Percentiles rank a stretch among this genome's conserved stretches.
Evolutionary conservation across 192 early-diverging fungal genomes (phyloP).

Genomic region (Entrophospora sp.): DNA sequence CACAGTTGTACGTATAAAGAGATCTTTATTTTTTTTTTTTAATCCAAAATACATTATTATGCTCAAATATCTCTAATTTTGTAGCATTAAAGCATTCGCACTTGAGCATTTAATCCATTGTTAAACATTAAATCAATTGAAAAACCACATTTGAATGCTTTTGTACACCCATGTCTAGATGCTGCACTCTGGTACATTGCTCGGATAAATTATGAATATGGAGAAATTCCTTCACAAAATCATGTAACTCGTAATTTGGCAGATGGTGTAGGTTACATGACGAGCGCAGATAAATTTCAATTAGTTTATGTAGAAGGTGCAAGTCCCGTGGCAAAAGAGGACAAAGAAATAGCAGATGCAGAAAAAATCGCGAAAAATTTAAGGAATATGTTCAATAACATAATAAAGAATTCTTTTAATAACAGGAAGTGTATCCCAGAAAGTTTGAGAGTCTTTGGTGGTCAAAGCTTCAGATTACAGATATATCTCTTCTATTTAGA

Average conservation of each 20-base stretch:
- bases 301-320: conserved; percentile 19
- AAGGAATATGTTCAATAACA: not conserved
- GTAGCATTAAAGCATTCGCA: conserved; percentile 19
- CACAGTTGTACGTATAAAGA: conserved; percentile 11
- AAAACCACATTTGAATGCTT: conserved; percentile 19
- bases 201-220: conserved; percentile 12
- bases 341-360: conserved; percentile 12
- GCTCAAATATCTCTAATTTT: not conserved
- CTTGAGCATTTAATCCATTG: conserved; percentile 11
- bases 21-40: not conserved
- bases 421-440: not conserved
- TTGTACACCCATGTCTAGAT: conserved; percentile 18
- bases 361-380: conserved; percentile 7
- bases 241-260: conserved; percentile 14
- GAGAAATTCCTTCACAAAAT: conserved; percentile 17
- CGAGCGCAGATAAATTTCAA: conserved; percentile 17
- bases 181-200: conserved; percentile 15
- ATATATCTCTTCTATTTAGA: not conserved
- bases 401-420: not conserved
- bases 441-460: not conserved
- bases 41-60: not conserved
- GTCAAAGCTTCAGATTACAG: not conserved
- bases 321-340: not conserved
- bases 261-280: conserved; percentile 14
- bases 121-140: conserved; percentile 10